Conservation (phyloP, 2,329 filamentous ascomycete genomes). For the Aspergillus sp. region DNA sequence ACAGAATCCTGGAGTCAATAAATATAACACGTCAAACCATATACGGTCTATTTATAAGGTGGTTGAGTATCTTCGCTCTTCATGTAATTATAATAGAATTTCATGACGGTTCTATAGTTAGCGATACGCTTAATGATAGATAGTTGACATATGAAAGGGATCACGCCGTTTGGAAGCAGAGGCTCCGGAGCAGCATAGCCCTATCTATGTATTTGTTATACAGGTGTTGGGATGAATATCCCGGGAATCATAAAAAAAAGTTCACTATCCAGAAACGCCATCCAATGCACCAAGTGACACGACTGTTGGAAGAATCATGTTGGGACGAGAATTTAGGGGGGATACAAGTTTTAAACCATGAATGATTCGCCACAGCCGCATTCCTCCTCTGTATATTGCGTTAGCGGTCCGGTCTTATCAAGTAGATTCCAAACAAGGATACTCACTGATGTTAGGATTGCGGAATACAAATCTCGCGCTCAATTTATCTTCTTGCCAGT, state of each 20-base stretch:
- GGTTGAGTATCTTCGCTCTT: neutral
- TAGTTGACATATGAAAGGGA: neutral
- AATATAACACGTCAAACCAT: neutral
- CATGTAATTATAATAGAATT: neutral
- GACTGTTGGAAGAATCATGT: conserved; percentile 17
- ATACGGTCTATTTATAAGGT: neutral
- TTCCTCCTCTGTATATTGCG: conserved; percentile 71
- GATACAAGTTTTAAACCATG: conserved; percentile 59
- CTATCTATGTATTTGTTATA: conserved; percentile 10
- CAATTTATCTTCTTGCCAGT: conserved; percentile 95
- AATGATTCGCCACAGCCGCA: conserved; percentile 97
- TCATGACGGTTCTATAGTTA: neutral
- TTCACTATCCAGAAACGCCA: conserved; percentile 30
- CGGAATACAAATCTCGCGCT: conserved; percentile 90
- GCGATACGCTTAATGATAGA: neutral
- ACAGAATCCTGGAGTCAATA: too few relatives aligned
- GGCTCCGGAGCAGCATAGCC: neutral
- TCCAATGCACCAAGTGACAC: conserved; percentile 34
- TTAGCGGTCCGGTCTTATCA: conserved; percentile 21
- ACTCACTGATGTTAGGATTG: conserved; percentile 98
- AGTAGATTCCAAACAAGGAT: neutral
- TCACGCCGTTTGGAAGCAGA: too few relatives aligned
- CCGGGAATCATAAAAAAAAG: conserved; percentile 20
- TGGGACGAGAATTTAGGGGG: conserved; percentile 8
- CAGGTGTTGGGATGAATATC: conserved; percentile 9